Conservation (phyloP, 208 protist genomes). For the Acanthamoeba royreba region DNA sequence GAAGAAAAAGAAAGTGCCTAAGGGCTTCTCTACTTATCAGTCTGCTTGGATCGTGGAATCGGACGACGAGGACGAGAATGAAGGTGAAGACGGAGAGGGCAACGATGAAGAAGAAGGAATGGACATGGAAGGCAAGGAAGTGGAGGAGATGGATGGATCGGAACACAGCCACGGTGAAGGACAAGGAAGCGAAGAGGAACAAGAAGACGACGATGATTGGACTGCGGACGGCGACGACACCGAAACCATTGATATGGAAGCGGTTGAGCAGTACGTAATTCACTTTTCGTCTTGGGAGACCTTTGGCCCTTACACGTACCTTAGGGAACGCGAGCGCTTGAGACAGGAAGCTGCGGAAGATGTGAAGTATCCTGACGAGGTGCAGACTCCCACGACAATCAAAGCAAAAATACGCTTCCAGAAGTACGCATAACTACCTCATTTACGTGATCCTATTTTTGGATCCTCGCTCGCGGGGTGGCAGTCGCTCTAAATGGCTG, state of each 20-base stretch:
- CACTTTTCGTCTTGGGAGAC: background rate
- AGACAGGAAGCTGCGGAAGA: constrained; percentile 69
- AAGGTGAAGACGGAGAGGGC: constrained; percentile 50
- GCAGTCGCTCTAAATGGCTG: background rate
- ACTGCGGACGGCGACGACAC: background rate
- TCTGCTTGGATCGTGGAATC: constrained; percentile 75
- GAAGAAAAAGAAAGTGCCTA: constrained; percentile 65
- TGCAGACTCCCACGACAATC: constrained; percentile 76
- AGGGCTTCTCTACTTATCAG: constrained; percentile 77
- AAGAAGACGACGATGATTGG: constrained; percentile 54
- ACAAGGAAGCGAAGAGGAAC: background rate
- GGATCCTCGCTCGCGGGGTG: no score
- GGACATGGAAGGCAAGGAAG: background rate
- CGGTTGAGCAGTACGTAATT: constrained; percentile 44
- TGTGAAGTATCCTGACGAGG: constrained; percentile 83
- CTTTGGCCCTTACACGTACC: background rate
- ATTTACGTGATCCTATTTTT: background rate
- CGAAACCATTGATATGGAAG: constrained; percentile 41
- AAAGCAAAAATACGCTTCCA: constrained; percentile 75
- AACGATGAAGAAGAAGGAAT: constrained; percentile 47
- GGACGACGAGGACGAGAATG: constrained; percentile 52
- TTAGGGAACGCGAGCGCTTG: constrained; percentile 52
- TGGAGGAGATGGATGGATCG: background rate
- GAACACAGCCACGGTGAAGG: background rate
- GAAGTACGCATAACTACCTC: constrained; percentile 56